These are phyloP conservation scores for Tulasnella sp. DNA, from an alignment of 768 basidiomycete genomes.

Conservation along the genomic window DNA sequence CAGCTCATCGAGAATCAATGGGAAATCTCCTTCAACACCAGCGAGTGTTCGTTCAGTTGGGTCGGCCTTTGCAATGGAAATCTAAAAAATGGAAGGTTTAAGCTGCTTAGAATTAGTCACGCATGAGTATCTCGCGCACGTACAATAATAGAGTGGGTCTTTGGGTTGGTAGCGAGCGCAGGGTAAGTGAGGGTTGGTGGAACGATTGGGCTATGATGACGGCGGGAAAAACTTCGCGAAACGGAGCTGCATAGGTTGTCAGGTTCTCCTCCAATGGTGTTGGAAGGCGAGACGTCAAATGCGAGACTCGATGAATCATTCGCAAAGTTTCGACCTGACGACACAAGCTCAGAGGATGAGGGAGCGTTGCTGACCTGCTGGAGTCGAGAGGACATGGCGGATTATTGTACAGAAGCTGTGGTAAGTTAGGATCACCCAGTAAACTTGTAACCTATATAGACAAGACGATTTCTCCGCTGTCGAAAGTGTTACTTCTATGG, in stretches of 20 bases:
- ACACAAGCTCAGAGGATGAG: background rate
- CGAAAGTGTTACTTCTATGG: background rate
- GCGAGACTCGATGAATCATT: background rate
- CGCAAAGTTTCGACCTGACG: background rate
- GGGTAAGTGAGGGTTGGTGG: background rate
- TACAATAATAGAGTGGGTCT: background rate
- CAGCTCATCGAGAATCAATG: background rate
- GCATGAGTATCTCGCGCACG: background rate
- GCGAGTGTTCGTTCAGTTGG: background rate
- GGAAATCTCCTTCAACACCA: background rate
- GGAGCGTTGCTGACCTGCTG: background rate
- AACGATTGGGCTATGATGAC: background rate
- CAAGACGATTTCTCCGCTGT: background rate
- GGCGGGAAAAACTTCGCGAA: background rate
- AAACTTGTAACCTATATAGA: background rate
- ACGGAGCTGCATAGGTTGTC: background rate
- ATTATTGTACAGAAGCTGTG: background rate
- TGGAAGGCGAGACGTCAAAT: background rate
- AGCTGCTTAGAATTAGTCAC: background rate
- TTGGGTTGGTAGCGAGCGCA: background rate
- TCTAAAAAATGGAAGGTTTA: background rate
- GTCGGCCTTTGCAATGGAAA: background rate
- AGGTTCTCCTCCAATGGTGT: background rate
- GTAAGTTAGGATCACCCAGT: background rate
- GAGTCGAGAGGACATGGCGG: background rate